Evolutionary conservation across 2,329 filamentous ascomycete species (phyloP), one percentile per base, ranked within the genome.

Genomic region (Cordyceps tenuipes): DNA sequence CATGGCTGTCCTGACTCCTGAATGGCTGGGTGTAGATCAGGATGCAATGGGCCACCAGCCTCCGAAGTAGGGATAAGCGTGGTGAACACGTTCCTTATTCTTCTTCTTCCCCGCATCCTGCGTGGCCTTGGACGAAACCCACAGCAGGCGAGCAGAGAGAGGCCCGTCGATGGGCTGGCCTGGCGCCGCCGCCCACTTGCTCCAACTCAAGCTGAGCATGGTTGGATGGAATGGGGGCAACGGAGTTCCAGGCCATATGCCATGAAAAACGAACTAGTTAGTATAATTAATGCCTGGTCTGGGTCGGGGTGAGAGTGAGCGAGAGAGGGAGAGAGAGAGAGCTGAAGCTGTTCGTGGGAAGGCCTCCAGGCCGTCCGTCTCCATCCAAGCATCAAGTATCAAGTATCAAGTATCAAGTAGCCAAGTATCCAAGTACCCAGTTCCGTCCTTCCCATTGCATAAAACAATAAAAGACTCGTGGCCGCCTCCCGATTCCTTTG

Each of bases 391-490:
- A 41, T 12, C 15, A 23, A 23, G 23, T 23, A 15, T 41, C 47
- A 52, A 48, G 57, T 59, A 52, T 29, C 39, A 44, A 2, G 23
- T 23, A n/a, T n/a, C n/a, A n/a, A n/a, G n/a, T n/a, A n/a, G n/a
- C n/a, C 36, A 23, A 23, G 23, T 23, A 15, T 41, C 39, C 47
- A 52, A 48, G 57, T 59, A 52, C 44, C 39, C 54, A 2, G 23
- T 23, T 4, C 23, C 23, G 23, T 23, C 23, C 23, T 2, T 23
- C 23, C 23, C 60, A 64, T 65, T 65, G 63, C 63, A 65, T 64
- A 63, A 65, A 65, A 64, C 41, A 62, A 65, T 64, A 63, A 65
- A 65, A 64, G 47, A 62, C 36, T 60, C 47, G 31, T 15, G 34
- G 49, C 51, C 56, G 60, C 60, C 58, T 57, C 23, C 52, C 61